phyloP scores from a whole-genome alignment of 345 rosid genomes.

The Brassica cretica region DNA sequence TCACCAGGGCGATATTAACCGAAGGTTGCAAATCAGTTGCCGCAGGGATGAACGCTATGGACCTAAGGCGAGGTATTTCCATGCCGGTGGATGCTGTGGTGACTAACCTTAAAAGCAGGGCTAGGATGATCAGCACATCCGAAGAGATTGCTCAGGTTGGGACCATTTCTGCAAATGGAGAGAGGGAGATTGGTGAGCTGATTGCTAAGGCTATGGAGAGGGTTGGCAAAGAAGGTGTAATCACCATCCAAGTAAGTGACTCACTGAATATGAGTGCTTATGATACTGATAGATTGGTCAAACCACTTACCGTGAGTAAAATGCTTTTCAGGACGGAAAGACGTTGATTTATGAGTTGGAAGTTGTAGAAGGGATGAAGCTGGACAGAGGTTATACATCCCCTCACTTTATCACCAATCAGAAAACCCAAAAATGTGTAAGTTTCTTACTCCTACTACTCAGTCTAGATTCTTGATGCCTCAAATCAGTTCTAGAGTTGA shows the following conservation, averaged over 20 bases:
- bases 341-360: slow-evolving; percentile 86
- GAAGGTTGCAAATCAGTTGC: slow-evolving; percentile 99
- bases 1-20: slow-evolving; percentile 74
- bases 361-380: slow-evolving; percentile 98
- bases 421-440: slow-evolving; percentile 93
- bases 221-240: slow-evolving; percentile 98
- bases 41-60: slow-evolving; percentile 99
- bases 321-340: slow-evolving; percentile 72
- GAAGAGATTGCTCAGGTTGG: slow-evolving; percentile 99
- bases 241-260: slow-evolving; percentile 76
- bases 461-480: neutral
- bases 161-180: slow-evolving; percentile 95
- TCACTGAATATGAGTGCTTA: neutral
- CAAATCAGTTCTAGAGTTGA: neutral
- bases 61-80: slow-evolving; percentile 75
- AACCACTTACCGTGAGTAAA: neutral
- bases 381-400: slow-evolving; percentile 95
- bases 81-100: slow-evolving; percentile 94
- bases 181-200: slow-evolving; percentile 91
- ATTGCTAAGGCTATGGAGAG: slow-evolving; percentile 99
- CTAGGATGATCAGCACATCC: slow-evolving; percentile 92
- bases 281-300: neutral
- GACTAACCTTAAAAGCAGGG: slow-evolving; percentile 78
- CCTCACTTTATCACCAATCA: slow-evolving; percentile 86
- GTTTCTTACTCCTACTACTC: slow-evolving; percentile 22